These are phyloP conservation scores for Linum lewisii DNA, from an alignment of 345 rosid species.

Conservation along the genomic window DNA sequence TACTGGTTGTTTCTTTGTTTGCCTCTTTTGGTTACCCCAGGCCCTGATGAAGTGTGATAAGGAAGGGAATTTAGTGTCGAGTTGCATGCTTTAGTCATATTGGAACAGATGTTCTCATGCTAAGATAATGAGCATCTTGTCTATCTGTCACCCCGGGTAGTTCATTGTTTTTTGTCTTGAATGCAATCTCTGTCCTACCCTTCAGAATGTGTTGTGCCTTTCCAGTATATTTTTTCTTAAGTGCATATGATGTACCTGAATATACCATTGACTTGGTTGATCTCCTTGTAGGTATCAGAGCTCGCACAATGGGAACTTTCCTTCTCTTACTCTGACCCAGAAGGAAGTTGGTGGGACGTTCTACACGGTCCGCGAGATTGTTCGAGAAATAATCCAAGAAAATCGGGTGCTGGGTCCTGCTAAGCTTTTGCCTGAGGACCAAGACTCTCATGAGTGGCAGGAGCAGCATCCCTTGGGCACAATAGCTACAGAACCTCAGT, in stretches of 20 bases:
- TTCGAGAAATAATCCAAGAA: conserved; percentile 93
- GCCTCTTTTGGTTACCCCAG: too few species aligned
- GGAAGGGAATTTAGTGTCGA: too few species aligned
- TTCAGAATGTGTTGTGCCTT: not conserved
- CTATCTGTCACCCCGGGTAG: too few species aligned
- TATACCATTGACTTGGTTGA: conserved; percentile 12
- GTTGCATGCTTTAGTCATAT: too few species aligned
- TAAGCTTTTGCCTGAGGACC: conserved; percentile 32
- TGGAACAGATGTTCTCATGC: too few species aligned
- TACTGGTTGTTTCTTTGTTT: too few species aligned
- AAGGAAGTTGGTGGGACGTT: conserved; percentile 96
- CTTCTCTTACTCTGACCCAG: conserved; percentile 77
- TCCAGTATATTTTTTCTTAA: not conserved
- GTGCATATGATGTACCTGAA: conserved; percentile 1
- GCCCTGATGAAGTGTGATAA: too few species aligned
- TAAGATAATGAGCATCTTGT: too few species aligned
- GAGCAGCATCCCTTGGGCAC: conserved; percentile 50
- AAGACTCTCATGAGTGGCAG: conserved; percentile 25
- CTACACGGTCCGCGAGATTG: conserved; percentile 87
- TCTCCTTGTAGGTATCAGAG: conserved; percentile 54
- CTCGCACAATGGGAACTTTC: conserved; percentile 61
- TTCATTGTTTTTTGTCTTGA: too few species aligned
- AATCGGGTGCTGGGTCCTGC: conserved; percentile 90
- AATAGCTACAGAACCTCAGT: conserved; percentile 40
- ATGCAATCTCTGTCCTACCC: not conserved